Percentiles rank a stretch among this genome's conserved stretches.
Evolutionary conservation across 2,329 filamentous ascomycete genomes (phyloP).

Genomic region (Malbranchea zuffiana): DNA sequence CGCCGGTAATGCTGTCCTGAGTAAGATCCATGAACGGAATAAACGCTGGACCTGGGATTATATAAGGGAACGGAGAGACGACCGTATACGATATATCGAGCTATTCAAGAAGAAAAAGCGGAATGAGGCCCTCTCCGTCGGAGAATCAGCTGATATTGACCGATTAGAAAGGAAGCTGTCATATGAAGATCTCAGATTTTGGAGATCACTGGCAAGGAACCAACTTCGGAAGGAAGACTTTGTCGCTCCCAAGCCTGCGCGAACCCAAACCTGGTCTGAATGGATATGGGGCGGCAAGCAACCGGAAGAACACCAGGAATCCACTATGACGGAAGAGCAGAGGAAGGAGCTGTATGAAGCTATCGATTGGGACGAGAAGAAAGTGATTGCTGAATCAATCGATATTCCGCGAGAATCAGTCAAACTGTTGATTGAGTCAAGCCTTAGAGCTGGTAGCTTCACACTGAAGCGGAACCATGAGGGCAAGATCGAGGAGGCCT

Average conservation of each 20-base stretch:
- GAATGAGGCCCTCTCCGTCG: constrained; percentile 53
- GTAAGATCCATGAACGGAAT: constrained; percentile 92
- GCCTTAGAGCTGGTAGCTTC: constrained; percentile 91
- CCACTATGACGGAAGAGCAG: constrained; percentile 87
- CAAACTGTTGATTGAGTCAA: constrained; percentile 85
- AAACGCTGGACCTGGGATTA: constrained; percentile 92
- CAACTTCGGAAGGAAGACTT: constrained; percentile 92
- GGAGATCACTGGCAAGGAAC: constrained; percentile 86
- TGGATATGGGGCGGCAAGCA: constrained; percentile 85
- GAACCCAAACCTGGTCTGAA: constrained; percentile 75
- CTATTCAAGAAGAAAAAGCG: constrained; percentile 91
- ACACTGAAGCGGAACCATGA: constrained; percentile 80
- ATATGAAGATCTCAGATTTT: constrained; percentile 95
- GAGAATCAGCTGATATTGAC: constrained; percentile 62
- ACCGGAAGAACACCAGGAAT: constrained; percentile 60
- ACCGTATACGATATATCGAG: constrained; percentile 78
- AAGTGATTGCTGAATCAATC: constrained; percentile 73
- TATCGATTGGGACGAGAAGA: constrained; percentile 97
- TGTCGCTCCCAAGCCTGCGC: constrained; percentile 54
- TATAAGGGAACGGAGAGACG: constrained; percentile 83
- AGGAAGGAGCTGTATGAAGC: constrained; percentile 92
- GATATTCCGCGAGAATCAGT: constrained; percentile 84
- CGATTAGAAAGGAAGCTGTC: constrained; percentile 74
- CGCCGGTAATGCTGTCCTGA: constrained; percentile 75
- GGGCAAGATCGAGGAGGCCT: constrained; percentile 64